These are phyloP conservation scores for Phytophthora palmivora DNA, from an alignment of 352 stramenopile genomes.

Conservation along the genomic window DNA sequence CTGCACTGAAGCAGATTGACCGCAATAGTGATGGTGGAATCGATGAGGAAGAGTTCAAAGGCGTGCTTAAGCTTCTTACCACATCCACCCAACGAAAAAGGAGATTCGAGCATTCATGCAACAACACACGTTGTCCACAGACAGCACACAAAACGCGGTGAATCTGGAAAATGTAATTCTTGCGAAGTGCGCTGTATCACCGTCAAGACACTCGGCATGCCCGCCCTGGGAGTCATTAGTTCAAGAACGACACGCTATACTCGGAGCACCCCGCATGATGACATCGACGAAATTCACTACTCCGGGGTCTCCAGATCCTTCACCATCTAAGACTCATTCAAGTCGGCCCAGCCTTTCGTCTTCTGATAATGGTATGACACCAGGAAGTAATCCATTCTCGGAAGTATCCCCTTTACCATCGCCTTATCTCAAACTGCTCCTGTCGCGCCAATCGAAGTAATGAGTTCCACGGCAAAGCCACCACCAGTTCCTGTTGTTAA, in stretches of 20 bases:
- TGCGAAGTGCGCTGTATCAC: conserved; percentile 71
- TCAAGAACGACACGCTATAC: conserved; percentile 70
- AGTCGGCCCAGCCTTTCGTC: conserved; percentile 20
- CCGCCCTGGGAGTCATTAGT: conserved; percentile 80
- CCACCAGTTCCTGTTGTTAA: conserved; percentile 10
- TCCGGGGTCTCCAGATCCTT: conserved; percentile 4
- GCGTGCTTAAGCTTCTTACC: conserved; percentile 81
- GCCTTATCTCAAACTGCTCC: conserved; percentile 14
- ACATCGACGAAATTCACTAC: conserved; percentile 2
- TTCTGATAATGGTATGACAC: background rate
- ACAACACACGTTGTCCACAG: conserved; percentile 55
- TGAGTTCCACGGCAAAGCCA: conserved; percentile 15
- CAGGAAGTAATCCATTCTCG: conserved; percentile 5
- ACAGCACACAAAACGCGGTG: conserved; percentile 57
- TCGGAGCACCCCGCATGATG: conserved; percentile 23
- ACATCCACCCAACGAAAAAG: conserved; percentile 79
- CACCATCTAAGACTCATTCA: conserved; percentile 1
- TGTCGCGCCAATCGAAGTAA: conserved; percentile 28
- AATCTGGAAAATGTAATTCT: conserved; percentile 81
- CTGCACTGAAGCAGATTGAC: conserved; percentile 75
- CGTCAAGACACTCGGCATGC: conserved; percentile 72
- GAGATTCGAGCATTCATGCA: conserved; percentile 72
- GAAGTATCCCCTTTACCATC: conserved; percentile 24
- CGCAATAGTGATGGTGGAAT: conserved; percentile 60
- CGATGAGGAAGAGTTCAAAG: conserved; percentile 82